phyloP scores from a whole-genome alignment of 2,329 filamentous ascomycete genomes.

The Waltergamsia citrina region DNA sequence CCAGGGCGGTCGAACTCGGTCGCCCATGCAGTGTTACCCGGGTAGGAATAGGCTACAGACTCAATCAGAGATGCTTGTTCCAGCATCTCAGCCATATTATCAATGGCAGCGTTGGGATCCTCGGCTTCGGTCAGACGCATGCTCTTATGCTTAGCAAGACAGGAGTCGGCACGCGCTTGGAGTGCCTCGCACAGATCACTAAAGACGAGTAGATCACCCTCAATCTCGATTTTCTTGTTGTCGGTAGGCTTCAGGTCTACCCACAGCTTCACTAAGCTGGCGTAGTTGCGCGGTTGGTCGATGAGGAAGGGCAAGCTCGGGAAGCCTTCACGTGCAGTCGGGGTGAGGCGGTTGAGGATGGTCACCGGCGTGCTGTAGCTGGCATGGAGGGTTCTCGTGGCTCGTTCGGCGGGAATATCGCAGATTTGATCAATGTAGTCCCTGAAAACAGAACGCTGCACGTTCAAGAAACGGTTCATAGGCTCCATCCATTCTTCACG shows the following conservation, averaged over 20 bases:
- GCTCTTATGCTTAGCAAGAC: constrained; percentile 37
- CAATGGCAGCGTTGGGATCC: constrained; percentile 2
- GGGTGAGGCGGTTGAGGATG: constrained; percentile 73
- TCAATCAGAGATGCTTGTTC: constrained; percentile 32
- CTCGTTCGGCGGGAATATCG: constrained; percentile 64
- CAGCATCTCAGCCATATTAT: constrained; percentile 35
- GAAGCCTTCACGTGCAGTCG: constrained; percentile 80
- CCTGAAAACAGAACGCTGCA: constrained; percentile 72
- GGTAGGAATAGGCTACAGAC: constrained; percentile 19
- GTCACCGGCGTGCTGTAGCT: constrained; percentile 90
- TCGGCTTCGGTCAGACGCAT: constrained; percentile 26
- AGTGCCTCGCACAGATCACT: constrained; percentile 39
- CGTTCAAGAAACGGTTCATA: constrained; percentile 81
- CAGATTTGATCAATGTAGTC: constrained; percentile 82
- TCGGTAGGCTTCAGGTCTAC: constrained; percentile 43
- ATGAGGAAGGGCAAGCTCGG: constrained; percentile 89
- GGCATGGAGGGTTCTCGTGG: constrained; percentile 58
- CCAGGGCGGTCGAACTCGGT: too few relatives aligned
- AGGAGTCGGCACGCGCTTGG: constrained; percentile 40
- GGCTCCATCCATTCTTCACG: constrained; percentile 99
- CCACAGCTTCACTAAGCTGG: constrained; percentile 76
- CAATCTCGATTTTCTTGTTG: constrained; percentile 17
- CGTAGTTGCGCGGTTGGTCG: constrained; percentile 78
- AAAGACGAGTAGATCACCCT: constrained; percentile 45
- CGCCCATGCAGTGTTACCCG: constrained; percentile 15